Evolutionary conservation across 2,329 filamentous ascomycete genomes (phyloP), one percentile per base, ranked within the genome.

Genomic region (Claviceps purpurea): DNA sequence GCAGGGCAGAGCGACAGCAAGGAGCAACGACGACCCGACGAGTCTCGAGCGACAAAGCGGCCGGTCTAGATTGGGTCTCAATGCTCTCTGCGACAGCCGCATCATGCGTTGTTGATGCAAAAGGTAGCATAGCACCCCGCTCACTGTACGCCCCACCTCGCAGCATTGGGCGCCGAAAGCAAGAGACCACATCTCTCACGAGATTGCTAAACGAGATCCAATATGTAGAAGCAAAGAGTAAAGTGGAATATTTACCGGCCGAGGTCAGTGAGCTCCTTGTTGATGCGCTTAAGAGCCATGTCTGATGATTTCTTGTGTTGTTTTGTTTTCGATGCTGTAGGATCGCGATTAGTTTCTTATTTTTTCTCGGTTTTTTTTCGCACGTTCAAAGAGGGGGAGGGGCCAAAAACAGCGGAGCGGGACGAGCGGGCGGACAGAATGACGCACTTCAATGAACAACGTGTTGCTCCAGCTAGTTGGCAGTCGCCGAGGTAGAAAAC

Each of bases 231-330:
- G 6, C 20, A 47, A 16, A 53, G 59, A 55, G 54, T 57, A 52
- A 59, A 49, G 43, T 30, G 50, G 51, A 45, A 50, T 62, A 76
- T 77, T 67, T 84, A 91, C 87, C 87, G 86, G 76, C 87, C 87
- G 73, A 93, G 79, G 70, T 93, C 87, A 72, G 85, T 84, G 70
- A 93, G 82, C 75, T 93, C 87, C 84, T 90, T 93, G 81, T 91
- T 91, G 73, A 93, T 93, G 73, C 87, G 84, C 85, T 93, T 93
- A 65, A 93, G 81, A 73, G 87, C 87, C 87, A 93, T 93, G 14
- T 38, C 51, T 66, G 65, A 69, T 68, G 46, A 67, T 61, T 60
- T 59, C 56, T 62, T 57, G 37, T 57, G 42, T 55, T 47, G 63
- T 61, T 62, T 61, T 58, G 55, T 58, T 54, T 54, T 58, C 26